Conservation (phyloP, 208 protist species). For the Angomonas deanei region DNA sequence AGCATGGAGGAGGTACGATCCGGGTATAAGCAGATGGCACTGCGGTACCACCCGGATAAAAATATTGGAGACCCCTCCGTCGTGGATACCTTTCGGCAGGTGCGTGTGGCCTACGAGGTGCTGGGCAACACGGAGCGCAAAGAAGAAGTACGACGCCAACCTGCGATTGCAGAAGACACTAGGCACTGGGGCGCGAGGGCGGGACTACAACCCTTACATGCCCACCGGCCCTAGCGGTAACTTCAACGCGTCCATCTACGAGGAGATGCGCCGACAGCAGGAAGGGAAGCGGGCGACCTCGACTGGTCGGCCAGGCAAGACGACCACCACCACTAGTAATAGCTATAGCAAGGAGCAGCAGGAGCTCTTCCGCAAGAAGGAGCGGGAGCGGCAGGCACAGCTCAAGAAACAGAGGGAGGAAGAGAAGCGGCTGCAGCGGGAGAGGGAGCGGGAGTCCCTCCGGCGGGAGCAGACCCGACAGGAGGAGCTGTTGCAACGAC, state of each 20-base stretch:
- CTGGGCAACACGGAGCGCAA: slow-evolving; percentile 91
- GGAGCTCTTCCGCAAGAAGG: slow-evolving; percentile 49
- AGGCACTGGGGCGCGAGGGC: slow-evolving; percentile 1
- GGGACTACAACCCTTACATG: slow-evolving; percentile 8
- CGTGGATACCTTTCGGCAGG: slow-evolving; percentile 80
- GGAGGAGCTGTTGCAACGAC: slow-evolving; percentile 38
- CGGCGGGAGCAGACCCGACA: slow-evolving; percentile 40
- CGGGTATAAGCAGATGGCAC: slow-evolving; percentile 91
- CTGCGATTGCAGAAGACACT: slow-evolving; percentile 43
- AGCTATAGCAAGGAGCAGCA: slow-evolving; percentile 66
- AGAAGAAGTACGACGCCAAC: slow-evolving; percentile 93
- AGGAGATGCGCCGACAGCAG: slow-evolving; percentile 23
- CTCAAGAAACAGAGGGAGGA: slow-evolving; percentile 28
- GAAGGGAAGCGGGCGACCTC: slow-evolving; percentile 4
- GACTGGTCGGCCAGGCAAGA: slow-evolving; percentile 5
- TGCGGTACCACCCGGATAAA: slow-evolving; percentile 95
- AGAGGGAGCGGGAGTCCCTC: slow-evolving; percentile 43
- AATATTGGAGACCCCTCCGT: slow-evolving; percentile 79
- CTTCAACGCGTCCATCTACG: slow-evolving; percentile 28
- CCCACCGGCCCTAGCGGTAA: slow-evolving; percentile 12
- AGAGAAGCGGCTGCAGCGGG: slow-evolving; percentile 38
- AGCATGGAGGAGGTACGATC: slow-evolving; percentile 81
- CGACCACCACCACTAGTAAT: slow-evolving; percentile 5
- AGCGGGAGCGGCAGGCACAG: slow-evolving; percentile 63
- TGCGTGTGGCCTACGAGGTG: slow-evolving; percentile 96